phyloP scores from a whole-genome alignment of 208 protist genomes.

The Porcisia deanei region DNA sequence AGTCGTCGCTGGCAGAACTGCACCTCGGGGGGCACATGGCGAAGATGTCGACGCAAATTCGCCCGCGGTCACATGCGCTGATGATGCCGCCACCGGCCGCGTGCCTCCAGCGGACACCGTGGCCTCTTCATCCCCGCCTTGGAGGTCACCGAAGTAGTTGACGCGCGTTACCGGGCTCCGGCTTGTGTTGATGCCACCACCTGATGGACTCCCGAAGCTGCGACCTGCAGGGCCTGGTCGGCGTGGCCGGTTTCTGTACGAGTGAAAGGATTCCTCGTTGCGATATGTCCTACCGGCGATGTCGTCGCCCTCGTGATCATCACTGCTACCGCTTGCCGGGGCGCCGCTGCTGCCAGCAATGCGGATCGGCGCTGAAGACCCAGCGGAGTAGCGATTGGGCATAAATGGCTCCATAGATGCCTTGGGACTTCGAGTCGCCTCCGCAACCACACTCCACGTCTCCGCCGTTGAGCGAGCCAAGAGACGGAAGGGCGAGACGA shows the following conservation, averaged over 20 bases:
- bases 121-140: slow-evolving; percentile 2
- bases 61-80: background rate
- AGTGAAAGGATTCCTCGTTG: slow-evolving; percentile 20
- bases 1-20: background rate
- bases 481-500: slow-evolving; percentile 72
- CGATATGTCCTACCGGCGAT: slow-evolving; percentile 24
- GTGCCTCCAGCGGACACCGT: background rate
- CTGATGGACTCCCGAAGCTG: slow-evolving; percentile 13
- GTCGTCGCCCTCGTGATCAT: slow-evolving; percentile 27
- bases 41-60: slow-evolving; percentile 5
- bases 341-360: slow-evolving; percentile 14
- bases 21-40: background rate
- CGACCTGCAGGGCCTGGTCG: slow-evolving; percentile 10
- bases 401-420: background rate
- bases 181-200: slow-evolving; percentile 6
- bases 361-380: slow-evolving; percentile 34
- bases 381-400: background rate
- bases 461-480: slow-evolving; percentile 52
- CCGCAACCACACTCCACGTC: slow-evolving; percentile 55
- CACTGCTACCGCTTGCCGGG: slow-evolving; percentile 8
- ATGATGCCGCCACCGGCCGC: background rate
- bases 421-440: background rate
- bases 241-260: slow-evolving; percentile 11
- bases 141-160: slow-evolving; percentile 29
- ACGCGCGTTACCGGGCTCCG: slow-evolving; percentile 18